These are phyloP conservation scores for Lagerstroemia speciosa DNA, from an alignment of 345 rosid species.

Conservation along the genomic window DNA sequence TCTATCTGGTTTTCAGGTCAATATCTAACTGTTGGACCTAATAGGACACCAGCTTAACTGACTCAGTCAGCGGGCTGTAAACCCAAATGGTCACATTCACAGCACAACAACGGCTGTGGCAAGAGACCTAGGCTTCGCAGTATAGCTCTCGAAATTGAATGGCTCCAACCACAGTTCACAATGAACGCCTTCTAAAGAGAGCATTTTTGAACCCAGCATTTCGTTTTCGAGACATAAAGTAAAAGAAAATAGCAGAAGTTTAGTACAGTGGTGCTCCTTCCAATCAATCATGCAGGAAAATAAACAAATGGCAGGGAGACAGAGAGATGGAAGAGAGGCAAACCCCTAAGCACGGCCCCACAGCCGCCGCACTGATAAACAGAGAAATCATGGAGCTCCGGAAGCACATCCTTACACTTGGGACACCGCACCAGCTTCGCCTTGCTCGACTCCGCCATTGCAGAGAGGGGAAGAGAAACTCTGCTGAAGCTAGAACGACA, in stretches of 20 bases:
- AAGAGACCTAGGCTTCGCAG: background rate
- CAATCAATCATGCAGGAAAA: background rate
- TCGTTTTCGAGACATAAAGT: background rate
- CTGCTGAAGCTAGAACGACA: background rate
- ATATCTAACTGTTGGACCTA: no score
- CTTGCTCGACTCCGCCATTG: background rate
- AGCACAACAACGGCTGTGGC: no score
- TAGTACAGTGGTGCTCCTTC: conserved; percentile 1
- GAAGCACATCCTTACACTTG: conserved; percentile 69
- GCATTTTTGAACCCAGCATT: background rate
- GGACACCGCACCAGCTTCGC: conserved; percentile 81
- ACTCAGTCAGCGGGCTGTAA: no score
- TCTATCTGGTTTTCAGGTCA: background rate
- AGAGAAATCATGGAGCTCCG: conserved; percentile 57
- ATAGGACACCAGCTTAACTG: no score
- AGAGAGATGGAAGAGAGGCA: conserved; percentile 3
- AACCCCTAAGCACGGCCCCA: conserved; percentile 87
- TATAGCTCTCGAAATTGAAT: background rate
- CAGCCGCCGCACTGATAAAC: conserved; percentile 90
- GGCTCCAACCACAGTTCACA: background rate
- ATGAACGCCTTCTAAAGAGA: background rate
- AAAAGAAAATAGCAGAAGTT: background rate
- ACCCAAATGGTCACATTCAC: background rate
- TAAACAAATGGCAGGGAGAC: background rate
- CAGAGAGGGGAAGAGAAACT: background rate